These are phyloP conservation scores for Candida saitoana DNA, from an alignment of 805 yeast genomes.

Conservation along the genomic window DNA sequence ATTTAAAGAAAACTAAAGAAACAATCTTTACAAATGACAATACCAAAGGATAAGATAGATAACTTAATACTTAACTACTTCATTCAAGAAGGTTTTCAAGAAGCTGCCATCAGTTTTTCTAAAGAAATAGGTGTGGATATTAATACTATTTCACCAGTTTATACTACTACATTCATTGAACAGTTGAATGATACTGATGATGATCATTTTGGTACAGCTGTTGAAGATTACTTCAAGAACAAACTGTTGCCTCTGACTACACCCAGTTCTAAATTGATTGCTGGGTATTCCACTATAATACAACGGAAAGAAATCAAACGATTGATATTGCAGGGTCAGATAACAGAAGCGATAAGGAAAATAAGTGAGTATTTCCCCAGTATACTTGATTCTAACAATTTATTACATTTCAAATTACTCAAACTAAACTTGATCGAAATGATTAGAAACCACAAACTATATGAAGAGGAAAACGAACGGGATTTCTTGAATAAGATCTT, in stretches of 20 bases:
- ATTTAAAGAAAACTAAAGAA: no score
- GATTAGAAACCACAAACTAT: slow-evolving; percentile 51
- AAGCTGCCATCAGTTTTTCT: slow-evolving; percentile 61
- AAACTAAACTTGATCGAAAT: slow-evolving; percentile 75
- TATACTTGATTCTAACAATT: slow-evolving; percentile 57
- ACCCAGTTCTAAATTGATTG: slow-evolving; percentile 11
- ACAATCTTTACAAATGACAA: slow-evolving; percentile 4
- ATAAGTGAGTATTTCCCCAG: slow-evolving; percentile 61
- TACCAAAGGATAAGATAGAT: slow-evolving; percentile 39
- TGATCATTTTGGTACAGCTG: slow-evolving; percentile 10
- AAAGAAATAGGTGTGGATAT: slow-evolving; percentile 45
- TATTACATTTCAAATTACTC: slow-evolving; percentile 67
- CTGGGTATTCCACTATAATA: slow-evolving; percentile 49
- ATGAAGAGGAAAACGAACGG: slow-evolving; percentile 11
- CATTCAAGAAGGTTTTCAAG: slow-evolving; percentile 71
- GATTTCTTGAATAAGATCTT: slow-evolving; percentile 53
- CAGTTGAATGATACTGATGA: slow-evolving; percentile 10
- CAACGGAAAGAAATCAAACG: slow-evolving; percentile 52
- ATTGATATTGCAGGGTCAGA: slow-evolving; percentile 55
- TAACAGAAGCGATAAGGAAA: slow-evolving; percentile 52
- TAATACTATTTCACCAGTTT: slow-evolving; percentile 1
- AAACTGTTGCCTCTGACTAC: slow-evolving; percentile 2
- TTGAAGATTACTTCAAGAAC: slow-evolving; percentile 8
- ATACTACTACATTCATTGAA: slow-evolving; percentile 4
- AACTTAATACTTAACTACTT: slow-evolving; percentile 66